phyloP scores from a whole-genome alignment of 2,329 filamentous ascomycete species.

The Aspergillus transmontanensis region DNA sequence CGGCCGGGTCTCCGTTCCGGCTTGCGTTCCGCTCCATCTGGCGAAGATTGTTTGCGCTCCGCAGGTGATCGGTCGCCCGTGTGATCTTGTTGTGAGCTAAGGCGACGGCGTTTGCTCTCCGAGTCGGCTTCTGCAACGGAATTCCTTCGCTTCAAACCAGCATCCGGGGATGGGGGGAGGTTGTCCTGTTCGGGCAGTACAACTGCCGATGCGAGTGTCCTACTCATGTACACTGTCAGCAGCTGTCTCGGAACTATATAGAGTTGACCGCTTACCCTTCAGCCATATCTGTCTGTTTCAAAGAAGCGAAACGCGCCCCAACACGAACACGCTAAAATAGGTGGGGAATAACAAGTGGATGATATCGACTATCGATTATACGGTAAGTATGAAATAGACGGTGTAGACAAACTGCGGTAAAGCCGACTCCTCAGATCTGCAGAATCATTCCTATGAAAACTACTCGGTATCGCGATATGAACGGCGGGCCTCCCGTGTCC shows the following conservation, averaged over 20 bases:
- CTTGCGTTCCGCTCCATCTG: conserved; percentile 20
- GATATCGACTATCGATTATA: not conserved
- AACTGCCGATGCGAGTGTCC: conserved; percentile 56
- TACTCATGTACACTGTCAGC: conserved; percentile 14
- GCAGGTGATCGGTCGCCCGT: conserved; percentile 22
- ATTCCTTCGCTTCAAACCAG: conserved; percentile 54
- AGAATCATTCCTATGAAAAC: conserved; percentile 7
- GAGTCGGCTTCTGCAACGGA: conserved; percentile 52
- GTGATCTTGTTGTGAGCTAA: conserved; percentile 41
- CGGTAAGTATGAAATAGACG: not conserved
- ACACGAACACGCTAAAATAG: not conserved
- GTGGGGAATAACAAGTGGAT: not conserved
- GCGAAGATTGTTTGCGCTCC: conserved; percentile 28
- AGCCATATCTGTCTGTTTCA: conserved; percentile 13
- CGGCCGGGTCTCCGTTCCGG: conserved; percentile 21
- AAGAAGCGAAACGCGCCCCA: not conserved
- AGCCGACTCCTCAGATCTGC: not conserved
- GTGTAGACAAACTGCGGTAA: not conserved
- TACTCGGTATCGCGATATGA: conserved; percentile 18
- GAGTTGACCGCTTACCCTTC: conserved; percentile 17
- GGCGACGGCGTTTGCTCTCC: conserved; percentile 54
- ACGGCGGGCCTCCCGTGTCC: conserved; percentile 12
- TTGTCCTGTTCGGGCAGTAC: conserved; percentile 51
- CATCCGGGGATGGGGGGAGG: conserved; percentile 31
- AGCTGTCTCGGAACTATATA: not conserved